Conservation (phyloP, 148 eudicot genomes). For the Rhododendron williamsianum region DNA sequence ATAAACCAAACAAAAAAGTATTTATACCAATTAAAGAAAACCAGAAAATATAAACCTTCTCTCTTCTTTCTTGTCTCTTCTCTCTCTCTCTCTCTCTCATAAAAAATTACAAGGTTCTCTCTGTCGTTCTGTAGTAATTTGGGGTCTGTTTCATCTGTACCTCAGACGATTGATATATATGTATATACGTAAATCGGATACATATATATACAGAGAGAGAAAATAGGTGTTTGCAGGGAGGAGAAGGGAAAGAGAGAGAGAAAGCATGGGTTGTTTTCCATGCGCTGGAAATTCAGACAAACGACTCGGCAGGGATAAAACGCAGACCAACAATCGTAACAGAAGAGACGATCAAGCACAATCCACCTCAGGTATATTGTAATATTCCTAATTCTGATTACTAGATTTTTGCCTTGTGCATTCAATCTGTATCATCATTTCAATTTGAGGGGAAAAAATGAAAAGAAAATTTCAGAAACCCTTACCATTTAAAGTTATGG, state of each 20-base stretch:
- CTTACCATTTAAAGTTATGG: not conserved
- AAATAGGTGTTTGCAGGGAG: not conserved
- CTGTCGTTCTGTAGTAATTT: not conserved
- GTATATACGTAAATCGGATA: not conserved
- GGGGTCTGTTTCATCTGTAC: slow-evolving; percentile 7
- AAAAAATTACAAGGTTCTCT: not conserved
- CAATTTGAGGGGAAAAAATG: not conserved
- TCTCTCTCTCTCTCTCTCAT: slow-evolving; percentile 8
- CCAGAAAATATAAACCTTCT: not conserved
- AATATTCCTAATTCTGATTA: not conserved
- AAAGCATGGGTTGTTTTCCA: slow-evolving; percentile 25
- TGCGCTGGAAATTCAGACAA: slow-evolving; percentile 16
- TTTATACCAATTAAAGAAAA: not conserved
- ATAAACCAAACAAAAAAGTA: not conserved
- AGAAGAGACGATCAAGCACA: slow-evolving; percentile 14
- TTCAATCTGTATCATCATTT: not conserved
- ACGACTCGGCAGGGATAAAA: slow-evolving; percentile 9
- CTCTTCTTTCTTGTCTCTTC: not conserved
- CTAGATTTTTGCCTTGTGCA: not conserved
- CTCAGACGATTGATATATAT: not conserved
- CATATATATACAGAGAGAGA: not conserved
- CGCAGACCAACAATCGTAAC: slow-evolving; percentile 5
- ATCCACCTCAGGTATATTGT: slow-evolving; percentile 16
- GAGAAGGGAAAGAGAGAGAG: not conserved
- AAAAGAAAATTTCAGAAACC: not conserved